Evolutionary conservation across 139 green algal genomes (phyloP), one percentile per base, ranked within the genome.

Genomic region (Micractinium sp.): DNA sequence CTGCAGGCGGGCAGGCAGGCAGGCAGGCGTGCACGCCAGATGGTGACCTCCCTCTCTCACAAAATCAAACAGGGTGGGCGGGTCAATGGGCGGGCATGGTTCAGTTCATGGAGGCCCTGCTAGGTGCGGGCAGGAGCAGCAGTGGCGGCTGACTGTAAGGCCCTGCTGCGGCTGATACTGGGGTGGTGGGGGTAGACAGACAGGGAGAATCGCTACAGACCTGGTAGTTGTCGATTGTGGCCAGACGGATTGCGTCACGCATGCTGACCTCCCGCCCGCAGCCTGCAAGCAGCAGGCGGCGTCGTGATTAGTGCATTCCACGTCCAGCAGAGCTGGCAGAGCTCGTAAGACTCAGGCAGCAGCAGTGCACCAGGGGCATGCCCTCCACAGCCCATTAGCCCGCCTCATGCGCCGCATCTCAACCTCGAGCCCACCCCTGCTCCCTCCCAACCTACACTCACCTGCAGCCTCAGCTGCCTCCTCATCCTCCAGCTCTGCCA

Each of bases 191-290:
- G 14, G 35, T 9, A 79, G 25, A 39, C 2, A 18, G 38, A 33
- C 15, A 82, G 23, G 20, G 20, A 61, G 36, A 13, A 3, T 61
- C 12, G 47, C 47, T 27, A 25, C 41, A 27, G 12, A 33, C 96
- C 95, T 39, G 97, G 93, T 96, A 99, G 93, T 98, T 98, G 93
- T 99, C 97, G 81, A 99, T 96, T 0, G 97, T 99, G 4, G 95
- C 71, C 31, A 88, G 71, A 9, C 85, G 91, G 93, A 90, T 19
- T 95, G 97, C 23, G 92, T 85, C 18, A 97, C 97, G 81, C 98
- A 97, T 19, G 29, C 82, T 0, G 94, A 95, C 89, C 98, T 90
- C 20, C 91, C 63, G 66, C 92, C 61, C 95, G 93, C 25, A 92
- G 41, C 63, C 73, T 90, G 79, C 85, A 88, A 13, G 31, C 19